Evolutionary conservation across 2,329 filamentous ascomycete species (phyloP), one percentile per base, ranked within the genome.

Genomic region (Rhytidhysteron rufulum): DNA sequence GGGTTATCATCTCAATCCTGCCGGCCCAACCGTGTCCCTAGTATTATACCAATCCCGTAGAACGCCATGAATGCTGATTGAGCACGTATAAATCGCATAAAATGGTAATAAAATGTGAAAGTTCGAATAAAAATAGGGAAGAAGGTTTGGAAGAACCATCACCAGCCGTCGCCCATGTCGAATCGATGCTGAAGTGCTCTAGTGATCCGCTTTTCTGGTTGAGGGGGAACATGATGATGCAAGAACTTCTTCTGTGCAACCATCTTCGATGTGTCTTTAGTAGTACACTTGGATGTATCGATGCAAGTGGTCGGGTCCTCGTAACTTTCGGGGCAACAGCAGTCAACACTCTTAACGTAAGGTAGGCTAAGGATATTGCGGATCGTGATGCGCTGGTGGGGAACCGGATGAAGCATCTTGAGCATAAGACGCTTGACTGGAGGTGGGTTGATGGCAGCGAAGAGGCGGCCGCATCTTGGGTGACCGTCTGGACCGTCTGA

Each of bases 341-440:
- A 93, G 53, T 90, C 85, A 30, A 89, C 78, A 38, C 75, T 78
- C 68, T 79, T 84, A 54, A 93, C 70, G 75, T 82, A 88, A n/a
- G 82, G 73, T 53, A 86, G 80, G 46, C 76, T 80, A 39, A 88
- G 68, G 1, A 87, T 80, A 1, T 87, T 79, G 5, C 75, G 67
- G 37, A 93, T 86, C 20, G 74, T 78, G 50, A 85, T 80, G 31
- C 89, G 84, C 58, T 80, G 80, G 6, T 69, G 64, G 0, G 89
- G 87, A 49, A 89, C 71, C 0, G 88, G 88, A 61, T 95, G 82
- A 22, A 95, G 74, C 88, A 95, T 94, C 59, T 79, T 82, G 37
- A 93, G 69, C 9, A 95, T 67, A 4, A 94, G 69, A 9, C 83
- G 80, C 43, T 84, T 82, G 41, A 90, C 73, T 2, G 59, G 45